Evolutionary conservation across 1,284 basidiomycete genomes (phyloP).

Genomic region (Boletus albobrunnescens): DNA sequence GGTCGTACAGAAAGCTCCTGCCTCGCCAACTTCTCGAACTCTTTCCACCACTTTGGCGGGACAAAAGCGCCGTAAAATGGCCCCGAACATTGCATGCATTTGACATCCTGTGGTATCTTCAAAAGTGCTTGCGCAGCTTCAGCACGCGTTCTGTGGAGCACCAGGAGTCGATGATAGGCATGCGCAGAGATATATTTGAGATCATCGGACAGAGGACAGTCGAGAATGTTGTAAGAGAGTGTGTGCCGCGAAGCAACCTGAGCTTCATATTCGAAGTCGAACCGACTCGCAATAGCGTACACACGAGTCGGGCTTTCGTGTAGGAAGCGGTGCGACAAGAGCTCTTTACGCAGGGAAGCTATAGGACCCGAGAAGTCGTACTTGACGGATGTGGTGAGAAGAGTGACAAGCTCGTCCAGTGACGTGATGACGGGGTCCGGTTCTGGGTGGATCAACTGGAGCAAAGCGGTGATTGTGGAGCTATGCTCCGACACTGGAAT

Average conservation of each 20-base stretch:
- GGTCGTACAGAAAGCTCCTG: slow-evolving; percentile 56
- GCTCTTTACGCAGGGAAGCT: slow-evolving; percentile 45
- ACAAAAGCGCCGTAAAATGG: slow-evolving; percentile 44
- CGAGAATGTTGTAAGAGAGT: slow-evolving; percentile 50
- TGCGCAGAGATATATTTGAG: slow-evolving; percentile 61
- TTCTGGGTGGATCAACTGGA: slow-evolving; percentile 56
- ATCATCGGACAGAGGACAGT: slow-evolving; percentile 55
- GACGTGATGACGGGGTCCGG: slow-evolving; percentile 41
- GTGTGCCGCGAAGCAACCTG: slow-evolving; percentile 53
- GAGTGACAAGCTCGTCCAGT: slow-evolving; percentile 49
- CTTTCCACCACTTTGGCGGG: slow-evolving; percentile 65
- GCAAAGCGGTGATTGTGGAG: slow-evolving; percentile 43
- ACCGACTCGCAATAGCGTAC: slow-evolving; percentile 66
- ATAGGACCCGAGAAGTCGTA: slow-evolving; percentile 55
- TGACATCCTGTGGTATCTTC: slow-evolving; percentile 44
- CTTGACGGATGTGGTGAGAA: slow-evolving; percentile 58
- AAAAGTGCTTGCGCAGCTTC: slow-evolving; percentile 47
- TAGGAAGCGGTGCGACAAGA: slow-evolving; percentile 50
- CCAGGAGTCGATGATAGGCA: slow-evolving; percentile 60
- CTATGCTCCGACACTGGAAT: slow-evolving; percentile 54
- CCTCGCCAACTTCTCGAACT: slow-evolving; percentile 52
- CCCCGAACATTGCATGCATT: slow-evolving; percentile 66
- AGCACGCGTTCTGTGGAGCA: slow-evolving; percentile 53
- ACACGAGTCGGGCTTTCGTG: slow-evolving; percentile 50
- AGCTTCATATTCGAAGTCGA: slow-evolving; percentile 56